Evolutionary conservation across 306 rosid genomes (phyloP).

Genomic region (Trifolium pratense): DNA sequence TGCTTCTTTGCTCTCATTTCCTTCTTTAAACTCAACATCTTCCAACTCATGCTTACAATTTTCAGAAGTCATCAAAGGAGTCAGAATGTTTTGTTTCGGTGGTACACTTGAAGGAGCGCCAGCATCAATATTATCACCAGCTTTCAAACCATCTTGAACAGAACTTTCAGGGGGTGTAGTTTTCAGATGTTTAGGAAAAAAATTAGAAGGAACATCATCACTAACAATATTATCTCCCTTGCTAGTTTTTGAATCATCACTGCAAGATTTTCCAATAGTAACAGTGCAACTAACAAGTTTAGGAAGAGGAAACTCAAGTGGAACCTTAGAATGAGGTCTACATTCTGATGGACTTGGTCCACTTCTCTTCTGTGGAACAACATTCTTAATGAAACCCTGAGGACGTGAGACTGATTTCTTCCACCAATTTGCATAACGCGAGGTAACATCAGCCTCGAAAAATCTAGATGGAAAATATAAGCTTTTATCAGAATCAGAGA

Average conservation of each 20-base stretch:
- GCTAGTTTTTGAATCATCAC: neutral
- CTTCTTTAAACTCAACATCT: too few species aligned
- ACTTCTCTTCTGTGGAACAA: neutral
- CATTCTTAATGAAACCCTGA: too few species aligned
- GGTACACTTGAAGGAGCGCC: conserved; percentile 19
- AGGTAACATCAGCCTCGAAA: neutral
- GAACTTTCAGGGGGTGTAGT: neutral
- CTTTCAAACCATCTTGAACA: conserved; percentile 4
- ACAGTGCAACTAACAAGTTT: neutral
- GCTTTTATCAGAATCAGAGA: neutral
- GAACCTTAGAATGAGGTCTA: neutral
- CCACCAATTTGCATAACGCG: neutral
- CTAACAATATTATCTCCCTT: neutral
- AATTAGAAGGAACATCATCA: too few species aligned
- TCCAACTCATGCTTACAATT: neutral
- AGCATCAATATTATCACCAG: neutral
- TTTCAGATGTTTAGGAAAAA: conserved; percentile 5
- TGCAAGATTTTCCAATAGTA: conserved; percentile 17
- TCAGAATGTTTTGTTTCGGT: neutral
- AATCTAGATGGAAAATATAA: neutral
- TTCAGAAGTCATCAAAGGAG: neutral
- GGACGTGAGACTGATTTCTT: neutral
- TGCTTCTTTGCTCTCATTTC: conserved; percentile 1
- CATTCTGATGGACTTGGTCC: neutral
- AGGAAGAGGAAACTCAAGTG: neutral